Conservation (phyloP, 2,329 filamentous ascomycete genomes). For the Arthrobotrys musiformis region DNA sequence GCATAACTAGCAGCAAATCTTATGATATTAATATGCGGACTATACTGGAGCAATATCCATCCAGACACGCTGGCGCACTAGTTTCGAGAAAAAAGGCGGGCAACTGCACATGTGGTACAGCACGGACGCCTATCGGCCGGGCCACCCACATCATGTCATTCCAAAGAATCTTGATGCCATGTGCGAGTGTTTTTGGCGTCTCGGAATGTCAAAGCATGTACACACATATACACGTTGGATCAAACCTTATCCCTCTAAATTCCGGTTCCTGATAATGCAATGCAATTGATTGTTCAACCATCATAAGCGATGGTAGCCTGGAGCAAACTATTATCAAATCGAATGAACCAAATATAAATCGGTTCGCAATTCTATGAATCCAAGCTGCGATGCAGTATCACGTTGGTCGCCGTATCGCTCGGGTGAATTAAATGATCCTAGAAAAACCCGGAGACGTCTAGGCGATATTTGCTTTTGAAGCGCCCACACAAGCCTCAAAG, state of each 20-base stretch:
- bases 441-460: neutral
- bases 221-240: neutral
- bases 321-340: slow-evolving; percentile 18
- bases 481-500: slow-evolving; percentile 15
- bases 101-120: neutral
- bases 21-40: neutral
- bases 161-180: neutral
- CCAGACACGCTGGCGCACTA: slow-evolving; percentile 21
- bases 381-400: neutral
- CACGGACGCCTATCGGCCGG: neutral
- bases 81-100: slow-evolving; percentile 28
- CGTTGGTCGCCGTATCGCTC: slow-evolving; percentile 34
- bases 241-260: neutral
- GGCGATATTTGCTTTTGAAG: slow-evolving; percentile 25
- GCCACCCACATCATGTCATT: neutral
- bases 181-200: slow-evolving; percentile 15
- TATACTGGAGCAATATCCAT: neutral
- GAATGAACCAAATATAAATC: neutral
- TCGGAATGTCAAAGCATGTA: neutral
- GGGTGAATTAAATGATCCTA: slow-evolving; percentile 14
- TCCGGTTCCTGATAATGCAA: neutral
- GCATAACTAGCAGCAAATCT: slow-evolving; percentile 10
- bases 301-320: slow-evolving; percentile 1
- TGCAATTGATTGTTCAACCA: neutral
- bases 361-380: neutral